Evolutionary conservation across 371 early-diverging fungal species (phyloP), one percentile per base, ranked within the genome.

Genomic region (Circinella umbellata): DNA sequence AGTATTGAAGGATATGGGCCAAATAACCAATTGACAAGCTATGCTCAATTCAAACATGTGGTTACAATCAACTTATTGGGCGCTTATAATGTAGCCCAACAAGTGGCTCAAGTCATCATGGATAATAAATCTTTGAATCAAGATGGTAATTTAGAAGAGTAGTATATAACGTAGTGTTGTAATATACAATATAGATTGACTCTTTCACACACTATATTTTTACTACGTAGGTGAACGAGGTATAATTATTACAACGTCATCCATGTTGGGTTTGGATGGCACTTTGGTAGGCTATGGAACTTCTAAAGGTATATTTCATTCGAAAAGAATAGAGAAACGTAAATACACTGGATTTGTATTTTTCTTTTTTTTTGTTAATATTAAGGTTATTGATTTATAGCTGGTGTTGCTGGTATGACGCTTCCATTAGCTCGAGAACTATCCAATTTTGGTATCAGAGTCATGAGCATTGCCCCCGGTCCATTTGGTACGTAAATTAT

Each of bases 381-480:
- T 27, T 0, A 27, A 27, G 27, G 27, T 27, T 27, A 27, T 27
- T 27, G 27, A 53, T 63, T 42, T 17, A 34, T 63, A 82, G 83
- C 83, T 34, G 90, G 82, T 62, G 78, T 90, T 51, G 84, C 87
- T 39, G 86, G 86, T 4, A 69, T 90, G 70, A 88, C 89, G 5
- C 64, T 90, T 20, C 90, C 90, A 8, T 75, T 90, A 73, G 89
- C 90, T 27, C 78, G 79, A 46, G 89, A 90, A 42, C 61, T 90
- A 48, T 72, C 88, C 35, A 64, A 73, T 7, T 80, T 79, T 67
- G 87, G 88, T 63, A 73, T 87, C 37, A 87, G 88, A 9, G 86
- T 88, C 4, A 80, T 86, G 73, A 78, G 82, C n/a, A 80, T 90
- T 51, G 88, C 89, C 3, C 90, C 89, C 3, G 89, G 89, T 11